phyloP scores from a whole-genome alignment of 768 basidiomycete genomes.

The Mycena galericulata region DNA sequence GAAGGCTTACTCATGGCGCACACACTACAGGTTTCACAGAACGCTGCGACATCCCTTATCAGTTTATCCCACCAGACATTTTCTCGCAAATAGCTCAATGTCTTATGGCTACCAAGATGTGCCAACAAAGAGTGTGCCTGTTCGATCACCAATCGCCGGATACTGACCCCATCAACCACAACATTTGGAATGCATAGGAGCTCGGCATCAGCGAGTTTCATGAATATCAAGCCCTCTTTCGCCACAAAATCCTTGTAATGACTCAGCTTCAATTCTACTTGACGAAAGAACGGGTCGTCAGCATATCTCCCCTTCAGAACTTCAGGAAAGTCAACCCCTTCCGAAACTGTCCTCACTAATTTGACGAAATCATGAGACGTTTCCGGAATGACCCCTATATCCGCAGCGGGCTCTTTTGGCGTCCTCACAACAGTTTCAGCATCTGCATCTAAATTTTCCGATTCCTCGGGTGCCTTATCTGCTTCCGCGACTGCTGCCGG shows the following conservation, averaged over 20 bases:
- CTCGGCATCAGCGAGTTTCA: constrained; percentile 6
- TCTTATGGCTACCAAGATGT: constrained; percentile 48
- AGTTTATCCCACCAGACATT: constrained; percentile 29
- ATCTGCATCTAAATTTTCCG: too few relatives aligned
- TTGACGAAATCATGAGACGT: too few relatives aligned
- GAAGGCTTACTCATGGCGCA: constrained; percentile 35
- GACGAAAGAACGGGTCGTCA: constrained; percentile 45
- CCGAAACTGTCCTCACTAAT: background rate
- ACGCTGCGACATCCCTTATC: constrained; percentile 13
- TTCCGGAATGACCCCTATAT: too few relatives aligned
- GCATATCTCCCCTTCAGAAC: constrained; percentile 31
- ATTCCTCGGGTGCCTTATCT: too few relatives aligned
- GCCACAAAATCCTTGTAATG: constrained; percentile 43
- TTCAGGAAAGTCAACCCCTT: constrained; percentile 1
- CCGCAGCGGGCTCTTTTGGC: too few relatives aligned
- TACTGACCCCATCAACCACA: constrained; percentile 1
- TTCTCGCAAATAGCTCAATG: constrained; percentile 32
- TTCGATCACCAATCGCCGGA: constrained; percentile 42
- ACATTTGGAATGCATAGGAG: constrained; percentile 41
- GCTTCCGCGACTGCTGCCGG: too few relatives aligned
- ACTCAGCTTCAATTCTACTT: constrained; percentile 36
- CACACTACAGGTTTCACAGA: background rate
- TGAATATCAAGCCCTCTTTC: constrained; percentile 35
- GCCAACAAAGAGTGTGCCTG: constrained; percentile 52
- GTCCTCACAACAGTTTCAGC: too few relatives aligned